phyloP scores from a whole-genome alignment of 1,284 basidiomycete species.

The Cystobasidium slooffiae region DNA sequence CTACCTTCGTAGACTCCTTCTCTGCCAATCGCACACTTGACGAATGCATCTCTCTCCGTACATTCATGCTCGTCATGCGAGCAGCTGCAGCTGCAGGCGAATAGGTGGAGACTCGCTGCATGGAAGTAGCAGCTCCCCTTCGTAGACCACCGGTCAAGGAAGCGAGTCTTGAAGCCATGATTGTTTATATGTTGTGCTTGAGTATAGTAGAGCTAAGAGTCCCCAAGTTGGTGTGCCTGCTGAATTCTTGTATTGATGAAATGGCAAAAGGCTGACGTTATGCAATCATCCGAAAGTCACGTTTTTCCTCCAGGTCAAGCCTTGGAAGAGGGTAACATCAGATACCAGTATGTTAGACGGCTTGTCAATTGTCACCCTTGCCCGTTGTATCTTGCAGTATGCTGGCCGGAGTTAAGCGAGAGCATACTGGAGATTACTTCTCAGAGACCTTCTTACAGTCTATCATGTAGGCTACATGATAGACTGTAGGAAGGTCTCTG shows the following conservation, averaged over 20 bases:
- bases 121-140: constrained; percentile 2
- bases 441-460: too few species aligned
- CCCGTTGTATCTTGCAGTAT: too few species aligned
- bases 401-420: too few species aligned
- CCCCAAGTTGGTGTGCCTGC: not conserved
- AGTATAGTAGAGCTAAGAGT: not conserved
- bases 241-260: not conserved
- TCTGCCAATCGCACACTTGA: too few species aligned
- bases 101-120: not conserved
- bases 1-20: too few species aligned
- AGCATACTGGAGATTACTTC: too few species aligned
- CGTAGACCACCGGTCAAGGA: not conserved
- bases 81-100: not conserved
- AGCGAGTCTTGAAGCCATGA: constrained; percentile 18
- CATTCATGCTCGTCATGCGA: not conserved
- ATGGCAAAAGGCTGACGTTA: too few species aligned
- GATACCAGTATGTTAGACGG: too few species aligned
- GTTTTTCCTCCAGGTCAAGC: not conserved
- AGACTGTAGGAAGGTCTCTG: too few species aligned
- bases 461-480: too few species aligned
- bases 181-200: not conserved
- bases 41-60: not conserved
- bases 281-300: not conserved
- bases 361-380: too few species aligned
- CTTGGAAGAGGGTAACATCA: not conserved